Percentiles rank a stretch among this genome's conserved stretches.
Evolutionary conservation across 345 rosid species (phyloP).

Genomic region (Hibiscus mutabilis): DNA sequence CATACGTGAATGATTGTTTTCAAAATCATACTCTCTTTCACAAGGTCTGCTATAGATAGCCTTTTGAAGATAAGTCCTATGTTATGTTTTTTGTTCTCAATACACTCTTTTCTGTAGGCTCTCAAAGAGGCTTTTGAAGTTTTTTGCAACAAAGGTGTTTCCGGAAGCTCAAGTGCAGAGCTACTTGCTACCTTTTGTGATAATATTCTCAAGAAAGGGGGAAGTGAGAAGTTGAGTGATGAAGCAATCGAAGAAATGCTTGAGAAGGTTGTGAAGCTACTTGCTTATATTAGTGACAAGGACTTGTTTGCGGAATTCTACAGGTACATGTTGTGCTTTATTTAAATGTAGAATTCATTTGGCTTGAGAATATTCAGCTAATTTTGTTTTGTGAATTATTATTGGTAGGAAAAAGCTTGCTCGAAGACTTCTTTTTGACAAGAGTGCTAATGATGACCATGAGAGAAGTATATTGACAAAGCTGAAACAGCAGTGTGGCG

Average conservation of each 20-base stretch:
- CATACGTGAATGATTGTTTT: conserved; percentile 56
- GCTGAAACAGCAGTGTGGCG: conserved; percentile 72
- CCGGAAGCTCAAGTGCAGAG: neutral
- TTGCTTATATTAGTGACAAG: conserved; percentile 65
- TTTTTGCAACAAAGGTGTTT: neutral
- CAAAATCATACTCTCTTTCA: conserved; percentile 61
- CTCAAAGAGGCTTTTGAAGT: neutral
- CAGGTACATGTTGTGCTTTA: conserved; percentile 24
- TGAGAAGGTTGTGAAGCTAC: conserved; percentile 59
- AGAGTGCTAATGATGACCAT: conserved; percentile 66
- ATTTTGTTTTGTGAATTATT: neutral
- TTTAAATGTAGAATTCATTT: neutral
- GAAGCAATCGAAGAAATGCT: neutral
- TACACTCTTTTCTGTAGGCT: neutral
- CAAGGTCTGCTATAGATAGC: conserved; percentile 39
- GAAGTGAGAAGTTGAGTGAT: neutral
- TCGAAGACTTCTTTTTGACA: conserved; percentile 50
- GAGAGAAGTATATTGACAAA: conserved; percentile 68
- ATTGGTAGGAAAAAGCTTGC: conserved; percentile 58
- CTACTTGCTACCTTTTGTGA: neutral
- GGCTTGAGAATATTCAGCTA: neutral
- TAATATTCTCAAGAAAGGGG: neutral
- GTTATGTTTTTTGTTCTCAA: neutral
- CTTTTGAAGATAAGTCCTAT: neutral
- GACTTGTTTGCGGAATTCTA: conserved; percentile 70